A percentile compares a stretch with the other conserved stretches of the same genome.
These are phyloP conservation scores for Penicillium sp. DNA, from an alignment of 2,329 filamentous ascomycete genomes.

Conservation along the genomic window DNA sequence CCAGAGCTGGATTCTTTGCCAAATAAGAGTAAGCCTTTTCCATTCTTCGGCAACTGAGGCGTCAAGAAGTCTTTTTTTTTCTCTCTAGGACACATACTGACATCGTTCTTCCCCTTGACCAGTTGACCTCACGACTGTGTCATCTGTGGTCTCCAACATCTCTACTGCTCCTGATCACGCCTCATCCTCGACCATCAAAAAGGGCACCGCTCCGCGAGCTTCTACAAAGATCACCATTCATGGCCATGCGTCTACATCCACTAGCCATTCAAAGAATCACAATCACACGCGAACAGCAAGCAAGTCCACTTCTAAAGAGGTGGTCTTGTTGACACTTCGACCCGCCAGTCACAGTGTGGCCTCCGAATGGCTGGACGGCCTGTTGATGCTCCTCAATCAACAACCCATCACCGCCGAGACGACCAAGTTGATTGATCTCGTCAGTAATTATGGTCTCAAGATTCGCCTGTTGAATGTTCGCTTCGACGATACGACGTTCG, in stretches of 20 bases:
- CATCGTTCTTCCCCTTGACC: slow-evolving; percentile 5
- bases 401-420: slow-evolving; percentile 96
- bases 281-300: slow-evolving; percentile 28
- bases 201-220: slow-evolving; percentile 31
- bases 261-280: slow-evolving; percentile 32
- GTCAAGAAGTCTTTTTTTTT: not conserved
- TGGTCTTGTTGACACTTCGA: slow-evolving; percentile 73
- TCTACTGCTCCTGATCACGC: slow-evolving; percentile 56
- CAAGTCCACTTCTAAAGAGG: slow-evolving; percentile 52
- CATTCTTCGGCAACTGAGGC: not conserved
- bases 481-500: slow-evolving; percentile 69
- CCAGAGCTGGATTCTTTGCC: slow-evolving; percentile 67
- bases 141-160: slow-evolving; percentile 90
- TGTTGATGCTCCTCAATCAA: slow-evolving; percentile 92
- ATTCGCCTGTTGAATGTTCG: slow-evolving; percentile 87
- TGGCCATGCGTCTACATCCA: slow-evolving; percentile 51
- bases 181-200: slow-evolving; percentile 44
- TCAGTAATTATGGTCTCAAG: slow-evolving; percentile 86
- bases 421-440: slow-evolving; percentile 76
- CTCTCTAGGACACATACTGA: not conserved
- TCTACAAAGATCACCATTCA: slow-evolving; percentile 87
- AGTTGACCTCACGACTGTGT: slow-evolving; percentile 80
- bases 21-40: slow-evolving; percentile 57
- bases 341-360: slow-evolving; percentile 75
- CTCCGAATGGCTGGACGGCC: slow-evolving; percentile 92